Evolutionary conservation across 2,329 filamentous ascomycete species (phyloP).

Genomic region (Exophiala bonariae): DNA sequence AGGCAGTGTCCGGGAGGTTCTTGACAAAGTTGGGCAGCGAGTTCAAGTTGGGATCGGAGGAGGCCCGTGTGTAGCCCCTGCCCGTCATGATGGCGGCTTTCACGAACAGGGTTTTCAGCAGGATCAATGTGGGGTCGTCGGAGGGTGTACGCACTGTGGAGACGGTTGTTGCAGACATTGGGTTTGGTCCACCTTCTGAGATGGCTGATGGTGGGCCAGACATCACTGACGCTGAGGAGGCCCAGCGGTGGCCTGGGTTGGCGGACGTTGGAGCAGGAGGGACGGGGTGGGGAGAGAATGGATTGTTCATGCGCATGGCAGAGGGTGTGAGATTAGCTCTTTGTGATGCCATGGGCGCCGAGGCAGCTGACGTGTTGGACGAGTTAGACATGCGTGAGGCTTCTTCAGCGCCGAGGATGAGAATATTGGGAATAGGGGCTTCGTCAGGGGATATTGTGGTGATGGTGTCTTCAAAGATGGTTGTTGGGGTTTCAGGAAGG

Average conservation of each 20-base stretch:
- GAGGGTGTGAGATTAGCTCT: slow-evolving; percentile 16
- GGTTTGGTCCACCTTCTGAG: slow-evolving; percentile 22
- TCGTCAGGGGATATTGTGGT: slow-evolving; percentile 70
- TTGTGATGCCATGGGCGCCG: slow-evolving; percentile 4
- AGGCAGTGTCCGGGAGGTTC: slow-evolving; percentile 71
- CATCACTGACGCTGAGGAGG: slow-evolving; percentile 74
- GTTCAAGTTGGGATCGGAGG: slow-evolving; percentile 55
- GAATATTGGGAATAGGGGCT: slow-evolving; percentile 77
- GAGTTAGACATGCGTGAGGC: slow-evolving; percentile 27
- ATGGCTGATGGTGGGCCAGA: slow-evolving; percentile 66
- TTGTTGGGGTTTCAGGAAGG: slow-evolving; percentile 84
- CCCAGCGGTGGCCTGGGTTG: slow-evolving; percentile 56
- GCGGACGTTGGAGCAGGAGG: slow-evolving; percentile 20
- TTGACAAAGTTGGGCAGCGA: slow-evolving; percentile 77
- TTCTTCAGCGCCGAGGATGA: slow-evolving; percentile 75
- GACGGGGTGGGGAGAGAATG: slow-evolving; percentile 15
- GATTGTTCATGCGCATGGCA: slow-evolving; percentile 4
- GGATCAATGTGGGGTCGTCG: slow-evolving; percentile 75
- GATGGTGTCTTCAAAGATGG: slow-evolving; percentile 89
- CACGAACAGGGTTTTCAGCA: slow-evolving; percentile 76
- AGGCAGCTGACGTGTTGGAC: slow-evolving; percentile 13
- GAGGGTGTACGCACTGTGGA: slow-evolving; percentile 43
- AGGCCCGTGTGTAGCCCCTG: slow-evolving; percentile 21
- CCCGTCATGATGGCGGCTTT: slow-evolving; percentile 63
- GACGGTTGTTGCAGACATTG: slow-evolving; percentile 49